These are phyloP conservation scores for Cytospora paraplurivora DNA, from an alignment of 2,329 filamentous ascomycete species.

Conservation along the genomic window DNA sequence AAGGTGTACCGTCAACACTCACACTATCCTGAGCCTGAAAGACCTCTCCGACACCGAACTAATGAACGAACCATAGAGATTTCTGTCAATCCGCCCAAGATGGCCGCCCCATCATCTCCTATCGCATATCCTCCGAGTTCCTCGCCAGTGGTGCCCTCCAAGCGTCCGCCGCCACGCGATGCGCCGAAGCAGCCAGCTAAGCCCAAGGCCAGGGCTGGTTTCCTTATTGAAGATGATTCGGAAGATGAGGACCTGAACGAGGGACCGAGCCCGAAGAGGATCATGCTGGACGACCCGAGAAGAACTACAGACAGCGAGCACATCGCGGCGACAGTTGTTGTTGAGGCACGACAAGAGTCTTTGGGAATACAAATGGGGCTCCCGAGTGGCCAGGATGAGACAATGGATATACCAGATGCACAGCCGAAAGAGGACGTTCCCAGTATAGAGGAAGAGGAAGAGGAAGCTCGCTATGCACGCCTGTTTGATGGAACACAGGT, in stretches of 20 bases:
- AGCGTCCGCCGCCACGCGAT: constrained; percentile 42
- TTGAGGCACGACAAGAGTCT: neutral
- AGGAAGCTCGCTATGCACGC: constrained; percentile 30
- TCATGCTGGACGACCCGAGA: constrained; percentile 43
- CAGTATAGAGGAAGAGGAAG: constrained; percentile 13
- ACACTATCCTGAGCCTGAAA: neutral
- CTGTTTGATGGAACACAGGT: constrained; percentile 31
- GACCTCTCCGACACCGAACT: neutral
- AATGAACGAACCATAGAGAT: neutral
- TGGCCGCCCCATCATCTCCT: constrained; percentile 35
- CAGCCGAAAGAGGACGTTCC: constrained; percentile 5
- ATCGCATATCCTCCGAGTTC: constrained; percentile 35
- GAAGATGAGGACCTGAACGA: constrained; percentile 40
- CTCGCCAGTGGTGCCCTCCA: constrained; percentile 37
- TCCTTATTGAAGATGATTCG: constrained; percentile 47
- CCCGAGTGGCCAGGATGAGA: neutral
- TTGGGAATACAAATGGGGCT: neutral
- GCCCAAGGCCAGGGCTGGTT: constrained; percentile 44
- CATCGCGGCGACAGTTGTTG: constrained; percentile 13
- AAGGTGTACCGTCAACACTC: neutral
- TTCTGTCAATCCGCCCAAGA: constrained; percentile 14
- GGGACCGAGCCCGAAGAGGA: constrained; percentile 46
- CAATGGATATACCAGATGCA: neutral
- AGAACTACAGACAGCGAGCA: constrained; percentile 28
- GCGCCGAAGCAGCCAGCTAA: constrained; percentile 35